Evolutionary conservation across 2,329 filamentous ascomycete genomes (phyloP), one percentile per base, ranked within the genome.

Genomic region (Exophiala calicioides): DNA sequence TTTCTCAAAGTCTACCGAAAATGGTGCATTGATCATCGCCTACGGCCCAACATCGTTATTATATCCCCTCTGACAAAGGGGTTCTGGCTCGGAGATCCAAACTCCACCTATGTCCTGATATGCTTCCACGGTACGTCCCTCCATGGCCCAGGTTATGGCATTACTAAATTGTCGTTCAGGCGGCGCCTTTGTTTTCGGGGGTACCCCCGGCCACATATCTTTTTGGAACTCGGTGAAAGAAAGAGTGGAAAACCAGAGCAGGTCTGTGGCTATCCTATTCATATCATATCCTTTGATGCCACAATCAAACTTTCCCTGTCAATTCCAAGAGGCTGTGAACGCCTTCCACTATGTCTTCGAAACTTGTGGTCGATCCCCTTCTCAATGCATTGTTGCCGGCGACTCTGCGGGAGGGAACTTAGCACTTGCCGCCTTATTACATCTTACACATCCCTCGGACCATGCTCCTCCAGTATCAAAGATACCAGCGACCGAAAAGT

Each of bases 271-370:
- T 16, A 62, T 76, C 33, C 71, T 82, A 35, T 60, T 78, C n/a
- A 68, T 81, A 10, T 72, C 73, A 24, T 85, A 85, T 62, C 76
- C 75, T 23, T 70, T 82, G n/a, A 71, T 78, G 0, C 71, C 71
- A 0, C 47, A 61, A 4, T 67, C 63, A 5, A 61, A 61, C 2
- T 74, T 72, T 43, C 71, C 71, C 4, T 67, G 62, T 1, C 71
- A 73, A 46, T 57, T 73, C 9, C 62, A 61, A 19, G 68, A 73
- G 50, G 67, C 67, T 1, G 67, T 69, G 19, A 63, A 62, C 24
- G 64, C 62, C 3, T 58, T 71, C 10, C 65, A 65, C 31, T 66
- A 73, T 51, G 58, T 71, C 12, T 49, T 70, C n/a, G 39, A 58
- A 3, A 50, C 61, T n/a, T 58, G 59, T 13, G 44, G 55, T 33